Evolutionary conservation across 1,284 basidiomycete genomes (phyloP).

Genomic region (Earliella scabrosa): DNA sequence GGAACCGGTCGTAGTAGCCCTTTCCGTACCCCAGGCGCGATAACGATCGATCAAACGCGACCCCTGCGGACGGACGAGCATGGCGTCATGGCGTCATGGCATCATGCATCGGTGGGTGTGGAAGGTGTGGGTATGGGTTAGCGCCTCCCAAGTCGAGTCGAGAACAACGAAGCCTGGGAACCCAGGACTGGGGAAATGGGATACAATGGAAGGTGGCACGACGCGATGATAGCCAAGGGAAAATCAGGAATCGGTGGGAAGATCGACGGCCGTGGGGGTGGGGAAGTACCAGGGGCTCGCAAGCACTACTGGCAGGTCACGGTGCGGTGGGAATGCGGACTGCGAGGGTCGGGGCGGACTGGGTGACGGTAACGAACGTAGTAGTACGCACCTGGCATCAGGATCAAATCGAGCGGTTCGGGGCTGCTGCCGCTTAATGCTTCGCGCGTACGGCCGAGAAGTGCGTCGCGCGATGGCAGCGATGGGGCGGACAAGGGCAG

Average conservation of each 20-base stretch:
- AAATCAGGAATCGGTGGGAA: conserved; percentile 7
- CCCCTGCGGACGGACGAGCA: conserved; percentile 45
- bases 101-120: conserved; percentile 4
- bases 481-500: not conserved
- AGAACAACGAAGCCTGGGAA: too few relatives aligned
- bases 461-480: conserved; percentile 5
- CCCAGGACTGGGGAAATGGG: too few relatives aligned
- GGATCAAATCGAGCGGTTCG: conserved; percentile 62
- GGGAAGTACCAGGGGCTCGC: too few relatives aligned
- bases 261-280: conserved; percentile 8
- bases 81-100: conserved; percentile 2
- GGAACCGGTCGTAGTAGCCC: conserved; percentile 80
- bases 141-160: too few relatives aligned
- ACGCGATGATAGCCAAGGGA: too few relatives aligned
- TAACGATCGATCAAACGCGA: conserved; percentile 76
- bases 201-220: too few relatives aligned
- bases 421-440: conserved; percentile 46
- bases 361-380: not conserved
- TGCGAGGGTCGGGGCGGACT: too few relatives aligned
- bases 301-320: too few relatives aligned
- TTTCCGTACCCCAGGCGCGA: conserved; percentile 80
- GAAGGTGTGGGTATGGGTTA: too few relatives aligned
- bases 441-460: conserved; percentile 29
- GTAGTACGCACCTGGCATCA: conserved; percentile 65
- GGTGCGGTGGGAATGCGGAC: not conserved